Evolutionary conservation across 2,329 filamentous ascomycete species (phyloP), one percentile per base, ranked within the genome.

Genomic region (Apiospora hydei): DNA sequence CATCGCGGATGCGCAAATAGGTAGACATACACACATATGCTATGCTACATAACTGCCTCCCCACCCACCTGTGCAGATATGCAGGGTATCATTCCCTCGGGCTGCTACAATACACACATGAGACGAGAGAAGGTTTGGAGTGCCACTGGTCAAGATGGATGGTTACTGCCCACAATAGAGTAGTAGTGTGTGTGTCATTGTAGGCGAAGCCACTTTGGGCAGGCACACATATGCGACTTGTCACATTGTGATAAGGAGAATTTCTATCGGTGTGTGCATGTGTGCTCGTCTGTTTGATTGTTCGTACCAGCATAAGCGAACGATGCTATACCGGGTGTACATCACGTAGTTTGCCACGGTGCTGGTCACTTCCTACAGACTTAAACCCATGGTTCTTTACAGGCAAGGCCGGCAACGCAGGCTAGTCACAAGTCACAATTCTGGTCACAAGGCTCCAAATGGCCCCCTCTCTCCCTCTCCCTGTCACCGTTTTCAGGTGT

Each of bases 401-500:
- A n/a, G 46, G 53, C 16, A 38, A 61, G 26, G 26, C 51, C 34
- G 30, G 51, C 47, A 51, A 51, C 18, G 10, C 13, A 11, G 14
- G 51, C 53, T 18, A 61, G 53, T 61, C 53, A 61, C 53, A 61
- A 38, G 53, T 61, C 53, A 38, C 53, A 34, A n/a, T 49, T 61
- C 13, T 53, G 26, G 30, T 61, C 53, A 61, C 53, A 34, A 38
- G 34, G 21, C 46, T 49, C 41, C 41, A 14, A 43, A 43, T n/a
- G 46, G 7, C 46, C 4, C 46, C 8, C n/a, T n/a, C n/a, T n/a
- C n/a, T n/a, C n/a, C 7, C 46, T n/a, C 46, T 6, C 21, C 7
- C n/a, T 18, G n/a, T 49, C 46, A 49, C 46, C 46, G 46, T 49
- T n/a, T 1, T 11, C 7, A 49, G 21, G 46, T 21, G 21, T 10